phyloP scores from a whole-genome alignment of 805 yeast species.

The Barnettozyma populi region DNA sequence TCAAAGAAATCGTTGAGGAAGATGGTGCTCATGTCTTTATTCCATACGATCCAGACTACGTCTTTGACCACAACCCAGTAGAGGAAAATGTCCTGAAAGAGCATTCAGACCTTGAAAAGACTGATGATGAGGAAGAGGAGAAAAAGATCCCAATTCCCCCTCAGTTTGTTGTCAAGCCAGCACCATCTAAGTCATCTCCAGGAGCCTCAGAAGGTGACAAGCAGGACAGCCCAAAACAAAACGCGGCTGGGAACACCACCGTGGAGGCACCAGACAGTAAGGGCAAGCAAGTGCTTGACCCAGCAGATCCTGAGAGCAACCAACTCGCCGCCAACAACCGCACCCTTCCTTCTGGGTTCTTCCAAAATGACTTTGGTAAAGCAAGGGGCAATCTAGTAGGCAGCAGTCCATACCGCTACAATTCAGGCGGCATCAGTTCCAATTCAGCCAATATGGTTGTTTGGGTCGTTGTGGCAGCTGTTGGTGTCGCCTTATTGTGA shows the following conservation, averaged over 20 bases:
- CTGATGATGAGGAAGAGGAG: not conserved
- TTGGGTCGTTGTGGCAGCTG: not conserved
- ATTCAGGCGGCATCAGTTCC: not conserved
- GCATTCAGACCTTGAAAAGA: conserved; percentile 2
- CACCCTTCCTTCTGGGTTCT: not conserved
- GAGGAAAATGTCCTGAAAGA: conserved; percentile 2
- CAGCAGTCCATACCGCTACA: not conserved
- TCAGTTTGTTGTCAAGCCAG: not conserved
- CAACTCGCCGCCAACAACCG: not conserved
- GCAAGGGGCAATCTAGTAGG: not conserved
- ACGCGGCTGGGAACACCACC: not conserved
- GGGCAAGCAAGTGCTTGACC: not conserved
- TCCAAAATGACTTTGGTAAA: not conserved
- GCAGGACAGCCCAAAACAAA: not conserved
- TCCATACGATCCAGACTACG: conserved; percentile 6
- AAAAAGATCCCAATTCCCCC: not conserved
- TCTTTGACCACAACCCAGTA: conserved; percentile 5
- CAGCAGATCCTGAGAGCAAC: not conserved
- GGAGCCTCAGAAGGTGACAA: too few species aligned
- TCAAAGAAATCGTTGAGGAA: not conserved
- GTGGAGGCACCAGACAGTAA: not conserved
- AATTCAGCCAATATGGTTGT: not conserved
- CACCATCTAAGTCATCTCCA: not conserved
- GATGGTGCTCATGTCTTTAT: not conserved
- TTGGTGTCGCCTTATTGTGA: not conserved